Evolutionary conservation across 805 yeast genomes (phyloP), one percentile per base, ranked within the genome.

Genomic region (Kodamaea nitidulidarum): DNA sequence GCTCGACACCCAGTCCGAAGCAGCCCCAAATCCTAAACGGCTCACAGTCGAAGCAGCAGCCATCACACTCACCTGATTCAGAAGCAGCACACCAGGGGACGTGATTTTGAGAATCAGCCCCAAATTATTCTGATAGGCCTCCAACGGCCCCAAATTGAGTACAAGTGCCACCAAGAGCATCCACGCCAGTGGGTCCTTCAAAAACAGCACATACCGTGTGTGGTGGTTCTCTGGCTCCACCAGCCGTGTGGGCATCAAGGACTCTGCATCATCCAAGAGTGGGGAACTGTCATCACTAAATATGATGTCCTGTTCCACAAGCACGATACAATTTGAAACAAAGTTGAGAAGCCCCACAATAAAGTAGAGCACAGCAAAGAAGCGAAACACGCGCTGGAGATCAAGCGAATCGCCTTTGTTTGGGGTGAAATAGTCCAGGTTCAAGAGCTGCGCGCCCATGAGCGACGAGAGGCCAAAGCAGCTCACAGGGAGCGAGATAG

Each of bases 401-500:
- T 81, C 70, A 32, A 84, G 52, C 12, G 51, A 51, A 5, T 47
- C 47, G 1, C 45, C 47, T 45, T 51, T 36, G 61, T 46, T 47
- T 58, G 58, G 25, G 35, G 44, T 45, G 50, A 80, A 67, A 55
- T 60, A 64, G 6, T 48, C 46, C 16, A 71, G 54, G 43, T 70
- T 75, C 55, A 76, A 59, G 32, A 76, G 54, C 55, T 80, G 88
- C 0, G 95, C 74, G 3, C 85, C 83, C 35, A 90, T 60, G 40
- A 93, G 65, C 2, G 95, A 76, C 4, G 95, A 83, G 21, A 88
- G 53, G 1, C 98, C 98, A 58, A 84, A 90, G 46, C 83, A 83
- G 0, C 95, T 77, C 2, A 91, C 90, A 0, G 98, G 98, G 32
- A 84, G 73, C 38, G 95, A 83, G 32, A 91, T 87, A 22, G 95